Percentiles rank a stretch among this genome's conserved stretches.
Evolutionary conservation across 371 early-diverging fungal species (phyloP).

Genomic region (Haplosporangium sp.): DNA sequence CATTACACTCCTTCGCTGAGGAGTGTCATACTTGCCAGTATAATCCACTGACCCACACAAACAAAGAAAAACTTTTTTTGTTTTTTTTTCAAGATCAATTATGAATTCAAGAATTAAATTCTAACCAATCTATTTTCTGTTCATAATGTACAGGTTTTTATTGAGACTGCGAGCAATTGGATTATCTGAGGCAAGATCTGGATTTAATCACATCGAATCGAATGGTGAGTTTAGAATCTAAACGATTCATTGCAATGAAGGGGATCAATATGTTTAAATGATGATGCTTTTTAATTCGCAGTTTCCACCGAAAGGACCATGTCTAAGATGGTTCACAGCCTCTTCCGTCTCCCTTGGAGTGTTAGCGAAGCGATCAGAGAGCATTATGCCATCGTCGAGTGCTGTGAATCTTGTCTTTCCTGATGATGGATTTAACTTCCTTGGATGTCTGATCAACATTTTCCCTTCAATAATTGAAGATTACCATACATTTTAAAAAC

Average conservation of each 20-base stretch:
- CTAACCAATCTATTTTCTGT: neutral
- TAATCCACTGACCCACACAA: slow-evolving; percentile 56
- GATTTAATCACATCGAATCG: neutral
- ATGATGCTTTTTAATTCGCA: slow-evolving; percentile 56
- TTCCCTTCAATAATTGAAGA: neutral
- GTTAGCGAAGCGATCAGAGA: slow-evolving; percentile 57
- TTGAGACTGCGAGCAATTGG: neutral
- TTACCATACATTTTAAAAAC: neutral
- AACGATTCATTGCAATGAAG: neutral
- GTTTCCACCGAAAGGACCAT: slow-evolving; percentile 60
- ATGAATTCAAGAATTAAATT: too few relatives aligned
- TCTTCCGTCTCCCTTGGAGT: slow-evolving; percentile 31
- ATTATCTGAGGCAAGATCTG: neutral
- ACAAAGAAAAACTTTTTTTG: neutral
- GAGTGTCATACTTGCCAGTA: slow-evolving; percentile 61
- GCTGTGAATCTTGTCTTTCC: slow-evolving; percentile 47
- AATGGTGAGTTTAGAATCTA: neutral
- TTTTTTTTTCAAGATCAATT: too few relatives aligned
- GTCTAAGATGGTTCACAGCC: slow-evolving; percentile 49
- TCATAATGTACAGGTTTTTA: neutral
- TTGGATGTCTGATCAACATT: slow-evolving; percentile 57
- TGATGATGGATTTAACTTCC: slow-evolving; percentile 54
- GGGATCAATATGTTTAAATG: slow-evolving; percentile 23
- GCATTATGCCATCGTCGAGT: slow-evolving; percentile 59
- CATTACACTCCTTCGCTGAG: slow-evolving; percentile 55